Conservation (phyloP, 148 eudicot species). For the Chenopodium album region DNA sequence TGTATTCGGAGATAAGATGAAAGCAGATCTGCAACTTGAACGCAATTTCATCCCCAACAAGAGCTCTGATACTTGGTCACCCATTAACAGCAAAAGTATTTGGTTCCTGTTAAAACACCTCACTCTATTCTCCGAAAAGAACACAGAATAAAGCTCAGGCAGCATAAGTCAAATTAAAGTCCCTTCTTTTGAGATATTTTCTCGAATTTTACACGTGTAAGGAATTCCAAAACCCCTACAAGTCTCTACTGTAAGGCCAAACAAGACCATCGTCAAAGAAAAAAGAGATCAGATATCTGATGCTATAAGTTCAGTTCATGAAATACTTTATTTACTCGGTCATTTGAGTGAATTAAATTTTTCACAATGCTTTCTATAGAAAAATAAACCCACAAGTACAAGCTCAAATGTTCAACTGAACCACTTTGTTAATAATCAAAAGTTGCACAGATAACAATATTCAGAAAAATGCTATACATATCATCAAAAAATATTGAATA, state of each 20-base stretch:
- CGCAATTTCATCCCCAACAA: not conserved
- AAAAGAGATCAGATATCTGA: not conserved
- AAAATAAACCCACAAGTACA: not conserved
- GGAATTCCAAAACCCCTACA: not conserved
- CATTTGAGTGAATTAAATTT: not conserved
- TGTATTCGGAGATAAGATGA: not conserved
- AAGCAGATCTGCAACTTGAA: not conserved
- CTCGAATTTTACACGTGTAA: not conserved
- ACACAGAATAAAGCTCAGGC: not conserved
- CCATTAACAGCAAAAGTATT: not conserved
- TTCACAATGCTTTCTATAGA: not conserved
- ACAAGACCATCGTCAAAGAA: not conserved
- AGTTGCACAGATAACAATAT: not conserved
- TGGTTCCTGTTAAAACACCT: not conserved
- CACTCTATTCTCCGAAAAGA: not conserved
- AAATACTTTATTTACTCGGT: not conserved
- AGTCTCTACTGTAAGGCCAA: not conserved
- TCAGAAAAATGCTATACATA: not conserved
- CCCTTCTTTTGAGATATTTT: not conserved
- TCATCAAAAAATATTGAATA: conserved; percentile 10
- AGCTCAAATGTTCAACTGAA: not conserved
- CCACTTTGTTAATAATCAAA: not conserved
- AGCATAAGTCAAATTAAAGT: not conserved
- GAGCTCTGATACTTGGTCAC: not conserved
- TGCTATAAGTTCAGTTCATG: not conserved